These are phyloP conservation scores for Pyracantha coccinea DNA, from an alignment of 331 rosid species.

Conservation along the genomic window DNA sequence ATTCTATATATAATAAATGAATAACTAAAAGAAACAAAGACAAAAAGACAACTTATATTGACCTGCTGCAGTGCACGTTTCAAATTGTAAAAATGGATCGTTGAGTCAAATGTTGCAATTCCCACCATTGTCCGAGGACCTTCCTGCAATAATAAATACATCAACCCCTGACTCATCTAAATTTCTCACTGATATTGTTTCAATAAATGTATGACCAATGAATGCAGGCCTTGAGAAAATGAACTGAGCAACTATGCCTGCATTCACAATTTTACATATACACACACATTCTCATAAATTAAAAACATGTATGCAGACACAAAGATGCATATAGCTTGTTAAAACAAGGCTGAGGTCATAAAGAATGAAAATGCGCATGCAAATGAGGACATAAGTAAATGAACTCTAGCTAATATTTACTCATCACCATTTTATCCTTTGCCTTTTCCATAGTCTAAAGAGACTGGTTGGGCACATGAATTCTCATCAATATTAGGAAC, in stretches of 20 bases:
- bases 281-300: neutral
- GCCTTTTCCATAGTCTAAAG: no score
- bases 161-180: constrained; percentile 1
- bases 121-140: constrained; percentile 87
- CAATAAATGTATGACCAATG: neutral
- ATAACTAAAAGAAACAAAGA: no score
- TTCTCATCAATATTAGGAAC: no score
- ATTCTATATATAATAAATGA: no score
- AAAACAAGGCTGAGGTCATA: neutral
- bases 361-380: neutral
- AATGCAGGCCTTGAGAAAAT: neutral
- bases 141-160: constrained; percentile 51
- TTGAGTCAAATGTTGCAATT: constrained; percentile 88
- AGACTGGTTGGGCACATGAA: no score
- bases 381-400: neutral
- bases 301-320: no score
- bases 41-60: neutral
- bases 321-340: neutral
- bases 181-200: neutral
- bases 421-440: no score
- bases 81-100: constrained; percentile 89
- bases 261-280: neutral
- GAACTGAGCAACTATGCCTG: neutral
- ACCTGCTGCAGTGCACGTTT: constrained; percentile 98
- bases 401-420: neutral